Evolutionary conservation across 257 asterid genomes (phyloP).

Genomic region (Phtheirospermum japonicum): DNA sequence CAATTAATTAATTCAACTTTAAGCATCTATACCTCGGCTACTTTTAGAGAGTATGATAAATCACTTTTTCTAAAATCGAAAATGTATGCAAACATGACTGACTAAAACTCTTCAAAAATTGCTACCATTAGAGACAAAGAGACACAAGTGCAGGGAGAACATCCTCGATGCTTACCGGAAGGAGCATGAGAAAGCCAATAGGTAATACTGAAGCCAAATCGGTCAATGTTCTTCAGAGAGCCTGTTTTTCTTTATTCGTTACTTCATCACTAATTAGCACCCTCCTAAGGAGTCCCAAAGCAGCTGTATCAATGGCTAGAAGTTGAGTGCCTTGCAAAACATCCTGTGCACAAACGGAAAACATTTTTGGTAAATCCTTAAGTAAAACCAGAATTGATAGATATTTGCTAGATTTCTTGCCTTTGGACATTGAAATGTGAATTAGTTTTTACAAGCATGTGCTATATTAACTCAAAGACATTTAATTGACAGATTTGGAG

Average conservation of each 20-base stretch:
- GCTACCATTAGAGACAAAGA: conserved; percentile 1
- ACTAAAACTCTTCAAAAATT: conserved; percentile 10
- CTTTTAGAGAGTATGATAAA: too few species aligned
- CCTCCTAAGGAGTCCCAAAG: conserved; percentile 71
- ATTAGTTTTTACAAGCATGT: too few species aligned
- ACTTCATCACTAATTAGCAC: conserved; percentile 76
- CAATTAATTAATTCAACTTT: not conserved
- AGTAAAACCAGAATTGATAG: not conserved
- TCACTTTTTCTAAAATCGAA: too few species aligned
- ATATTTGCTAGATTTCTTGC: not conserved
- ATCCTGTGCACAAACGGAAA: conserved; percentile 51
- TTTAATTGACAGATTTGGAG: too few species aligned
- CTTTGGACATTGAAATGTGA: not conserved
- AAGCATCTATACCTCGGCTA: not conserved
- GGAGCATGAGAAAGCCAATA: conserved; percentile 95
- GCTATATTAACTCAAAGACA: too few species aligned
- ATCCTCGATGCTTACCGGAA: conserved; percentile 93
- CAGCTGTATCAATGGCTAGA: conserved; percentile 90
- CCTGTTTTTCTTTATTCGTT: conserved; percentile 89
- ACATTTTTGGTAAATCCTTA: not conserved
- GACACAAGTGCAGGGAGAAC: conserved; percentile 4
- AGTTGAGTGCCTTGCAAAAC: conserved; percentile 99
- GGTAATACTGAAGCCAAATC: conserved; percentile 97
- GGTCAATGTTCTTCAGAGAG: conserved; percentile 83
- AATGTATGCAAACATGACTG: too few species aligned